These are phyloP conservation scores for Diutina mesorugosa DNA, from an alignment of 1,139 yeast genomes.

Conservation along the genomic window DNA sequence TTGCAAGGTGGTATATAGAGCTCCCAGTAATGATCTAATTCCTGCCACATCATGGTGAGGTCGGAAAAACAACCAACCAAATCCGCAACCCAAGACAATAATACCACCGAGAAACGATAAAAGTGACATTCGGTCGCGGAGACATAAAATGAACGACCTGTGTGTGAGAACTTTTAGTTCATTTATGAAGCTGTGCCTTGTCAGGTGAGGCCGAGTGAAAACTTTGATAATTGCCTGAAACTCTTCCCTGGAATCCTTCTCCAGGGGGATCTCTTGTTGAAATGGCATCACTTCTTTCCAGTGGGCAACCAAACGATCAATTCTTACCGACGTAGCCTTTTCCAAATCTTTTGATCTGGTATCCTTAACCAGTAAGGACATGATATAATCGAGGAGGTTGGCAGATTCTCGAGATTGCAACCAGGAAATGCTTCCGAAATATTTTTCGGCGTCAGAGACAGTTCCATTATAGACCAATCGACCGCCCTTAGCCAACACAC, in stretches of 20 bases:
- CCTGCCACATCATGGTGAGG: slow-evolving; percentile 56
- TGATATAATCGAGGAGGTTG: slow-evolving; percentile 19
- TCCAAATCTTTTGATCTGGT: slow-evolving; percentile 33
- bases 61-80: slow-evolving; percentile 69
- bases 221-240: not conserved
- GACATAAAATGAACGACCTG: slow-evolving; percentile 41
- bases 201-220: not conserved
- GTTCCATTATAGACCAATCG: slow-evolving; percentile 48
- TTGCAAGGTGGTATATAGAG: slow-evolving; percentile 52
- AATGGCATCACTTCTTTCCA: slow-evolving; percentile 28
- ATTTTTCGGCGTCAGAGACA: slow-evolving; percentile 27
- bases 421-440: slow-evolving; percentile 25
- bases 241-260: not conserved
- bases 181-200: not conserved
- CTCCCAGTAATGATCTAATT: slow-evolving; percentile 50
- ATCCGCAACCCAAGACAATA: slow-evolving; percentile 39
- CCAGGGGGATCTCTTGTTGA: not conserved
- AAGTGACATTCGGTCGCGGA: slow-evolving; percentile 48
- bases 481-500: slow-evolving; percentile 63
- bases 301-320: slow-evolving; percentile 26
- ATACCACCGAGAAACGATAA: slow-evolving; percentile 44
- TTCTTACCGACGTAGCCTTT: slow-evolving; percentile 25
- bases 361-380: slow-evolving; percentile 64
- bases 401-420: not conserved
- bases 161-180: slow-evolving; percentile 45